phyloP scores from a whole-genome alignment of 2,329 filamentous ascomycete genomes.

The Tothia fuscella region DNA sequence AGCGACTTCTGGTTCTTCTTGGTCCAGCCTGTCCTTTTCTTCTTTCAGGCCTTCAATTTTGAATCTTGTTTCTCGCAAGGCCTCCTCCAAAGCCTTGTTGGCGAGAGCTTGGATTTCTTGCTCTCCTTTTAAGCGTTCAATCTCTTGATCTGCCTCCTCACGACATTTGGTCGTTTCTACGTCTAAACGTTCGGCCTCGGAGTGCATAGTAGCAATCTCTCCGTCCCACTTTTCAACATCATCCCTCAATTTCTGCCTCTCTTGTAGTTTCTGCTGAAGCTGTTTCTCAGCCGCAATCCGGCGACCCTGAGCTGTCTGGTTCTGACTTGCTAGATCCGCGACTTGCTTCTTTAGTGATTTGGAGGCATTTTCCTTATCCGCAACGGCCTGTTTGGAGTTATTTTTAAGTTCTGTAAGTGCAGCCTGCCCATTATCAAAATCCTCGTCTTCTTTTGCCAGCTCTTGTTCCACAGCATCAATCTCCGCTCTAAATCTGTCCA shows the following conservation, averaged over 20 bases:
- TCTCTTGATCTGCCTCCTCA: slow-evolving; percentile 25
- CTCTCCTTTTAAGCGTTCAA: slow-evolving; percentile 29
- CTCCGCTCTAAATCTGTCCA: slow-evolving; percentile 71
- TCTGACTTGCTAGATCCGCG: slow-evolving; percentile 66
- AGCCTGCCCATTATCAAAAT: slow-evolving; percentile 32
- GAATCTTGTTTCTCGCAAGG: slow-evolving; percentile 57
- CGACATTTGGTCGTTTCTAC: slow-evolving; percentile 27
- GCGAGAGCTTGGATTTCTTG: slow-evolving; percentile 30
- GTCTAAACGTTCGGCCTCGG: slow-evolving; percentile 38
- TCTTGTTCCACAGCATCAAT: slow-evolving; percentile 66
- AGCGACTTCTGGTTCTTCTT: slow-evolving; percentile 30
- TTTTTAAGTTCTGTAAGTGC: slow-evolving; percentile 64
- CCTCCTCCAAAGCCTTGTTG: slow-evolving; percentile 56
- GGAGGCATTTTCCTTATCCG: slow-evolving; percentile 84
- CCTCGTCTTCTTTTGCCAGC: slow-evolving; percentile 48
- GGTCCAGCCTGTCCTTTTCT: slow-evolving; percentile 44
- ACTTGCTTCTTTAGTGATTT: slow-evolving; percentile 73
- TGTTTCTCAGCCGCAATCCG: slow-evolving; percentile 65
- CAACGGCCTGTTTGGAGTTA: slow-evolving; percentile 61
- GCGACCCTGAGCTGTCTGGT: slow-evolving; percentile 67
- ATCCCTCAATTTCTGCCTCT: slow-evolving; percentile 57
- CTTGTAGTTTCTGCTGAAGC: slow-evolving; percentile 55
- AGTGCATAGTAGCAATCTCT: slow-evolving; percentile 45
- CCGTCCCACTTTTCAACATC: slow-evolving; percentile 57
- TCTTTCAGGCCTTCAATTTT: slow-evolving; percentile 65